Evolutionary conservation across 2,329 filamentous ascomycete species (phyloP).

Genomic region (Botrytis galanthina): DNA sequence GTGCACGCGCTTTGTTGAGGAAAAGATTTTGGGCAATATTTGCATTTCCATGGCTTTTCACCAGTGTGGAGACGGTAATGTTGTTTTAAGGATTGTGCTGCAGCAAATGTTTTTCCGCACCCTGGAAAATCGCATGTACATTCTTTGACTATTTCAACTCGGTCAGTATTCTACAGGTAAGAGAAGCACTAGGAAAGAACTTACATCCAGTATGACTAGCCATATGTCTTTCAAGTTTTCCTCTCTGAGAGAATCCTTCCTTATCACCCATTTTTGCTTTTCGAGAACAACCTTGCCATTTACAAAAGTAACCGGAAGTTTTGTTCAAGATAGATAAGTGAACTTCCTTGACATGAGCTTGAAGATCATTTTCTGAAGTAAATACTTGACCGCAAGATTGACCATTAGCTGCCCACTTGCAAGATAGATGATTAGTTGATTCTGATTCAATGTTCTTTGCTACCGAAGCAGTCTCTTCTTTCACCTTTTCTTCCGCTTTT

Average conservation of each 20-base stretch:
- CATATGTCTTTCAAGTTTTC: conserved; percentile 64
- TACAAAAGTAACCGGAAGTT: conserved; percentile 50
- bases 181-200: conserved; percentile 34
- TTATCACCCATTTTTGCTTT: conserved; percentile 35
- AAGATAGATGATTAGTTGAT: conserved; percentile 26
- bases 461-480: background rate
- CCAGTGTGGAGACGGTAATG: conserved; percentile 66
- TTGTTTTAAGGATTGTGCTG: conserved; percentile 65
- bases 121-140: conserved; percentile 48
- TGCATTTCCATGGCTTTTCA: conserved; percentile 60
- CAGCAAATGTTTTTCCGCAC: conserved; percentile 60
- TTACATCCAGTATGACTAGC: conserved; percentile 64
- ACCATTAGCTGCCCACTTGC: conserved; percentile 31
- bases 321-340: conserved; percentile 51
- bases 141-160: conserved; percentile 51
- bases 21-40: conserved; percentile 55
- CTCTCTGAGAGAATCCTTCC: conserved; percentile 56
- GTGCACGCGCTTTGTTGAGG: conserved; percentile 67
- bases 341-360: conserved; percentile 52
- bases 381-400: conserved; percentile 27
- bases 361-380: conserved; percentile 47
- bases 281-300: conserved; percentile 56
- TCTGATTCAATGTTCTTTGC: conserved; percentile 6
- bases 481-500: background rate
- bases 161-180: background rate